phyloP scores from a whole-genome alignment of 2,329 filamentous ascomycete genomes.

The Aspergillus arachidicola region DNA sequence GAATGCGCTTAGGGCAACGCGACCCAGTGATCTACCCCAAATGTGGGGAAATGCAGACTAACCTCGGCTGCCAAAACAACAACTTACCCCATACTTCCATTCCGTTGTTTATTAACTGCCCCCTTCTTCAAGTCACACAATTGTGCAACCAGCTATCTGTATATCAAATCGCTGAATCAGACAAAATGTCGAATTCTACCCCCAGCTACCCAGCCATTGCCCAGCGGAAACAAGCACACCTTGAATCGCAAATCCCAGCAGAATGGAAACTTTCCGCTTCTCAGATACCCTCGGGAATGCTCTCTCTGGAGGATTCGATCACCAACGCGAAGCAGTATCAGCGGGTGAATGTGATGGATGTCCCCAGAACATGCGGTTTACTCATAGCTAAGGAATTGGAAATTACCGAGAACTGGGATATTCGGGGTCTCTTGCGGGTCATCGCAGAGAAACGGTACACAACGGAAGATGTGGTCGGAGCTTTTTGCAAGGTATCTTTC shows the following conservation, averaged over 20 bases:
- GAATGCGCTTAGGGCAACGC: background rate
- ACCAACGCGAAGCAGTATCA: slow-evolving; percentile 35
- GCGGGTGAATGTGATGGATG: slow-evolving; percentile 46
- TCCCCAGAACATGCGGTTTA: slow-evolving; percentile 57
- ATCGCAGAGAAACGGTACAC: slow-evolving; percentile 39
- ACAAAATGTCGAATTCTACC: background rate
- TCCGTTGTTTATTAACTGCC: background rate
- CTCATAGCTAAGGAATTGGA: slow-evolving; percentile 53
- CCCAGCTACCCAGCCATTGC: slow-evolving; percentile 36
- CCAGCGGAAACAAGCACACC: slow-evolving; percentile 41
- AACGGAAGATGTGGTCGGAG: slow-evolving; percentile 51
- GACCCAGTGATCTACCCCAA: background rate
- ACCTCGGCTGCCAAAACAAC: background rate
- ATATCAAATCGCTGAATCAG: background rate
- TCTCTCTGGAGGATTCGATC: slow-evolving; percentile 39
- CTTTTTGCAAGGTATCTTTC: slow-evolving; percentile 54
- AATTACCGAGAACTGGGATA: slow-evolving; percentile 59
- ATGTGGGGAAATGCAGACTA: background rate
- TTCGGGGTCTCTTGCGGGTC: slow-evolving; percentile 38
- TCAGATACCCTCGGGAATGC: slow-evolving; percentile 37
- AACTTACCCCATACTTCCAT: background rate
- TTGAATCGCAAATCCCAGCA: slow-evolving; percentile 41
- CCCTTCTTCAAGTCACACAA: background rate
- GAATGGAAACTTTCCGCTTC: slow-evolving; percentile 42
- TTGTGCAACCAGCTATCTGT: background rate